These are phyloP conservation scores for Irpex sp. DNA, from an alignment of 1,284 basidiomycete genomes.

Conservation along the genomic window DNA sequence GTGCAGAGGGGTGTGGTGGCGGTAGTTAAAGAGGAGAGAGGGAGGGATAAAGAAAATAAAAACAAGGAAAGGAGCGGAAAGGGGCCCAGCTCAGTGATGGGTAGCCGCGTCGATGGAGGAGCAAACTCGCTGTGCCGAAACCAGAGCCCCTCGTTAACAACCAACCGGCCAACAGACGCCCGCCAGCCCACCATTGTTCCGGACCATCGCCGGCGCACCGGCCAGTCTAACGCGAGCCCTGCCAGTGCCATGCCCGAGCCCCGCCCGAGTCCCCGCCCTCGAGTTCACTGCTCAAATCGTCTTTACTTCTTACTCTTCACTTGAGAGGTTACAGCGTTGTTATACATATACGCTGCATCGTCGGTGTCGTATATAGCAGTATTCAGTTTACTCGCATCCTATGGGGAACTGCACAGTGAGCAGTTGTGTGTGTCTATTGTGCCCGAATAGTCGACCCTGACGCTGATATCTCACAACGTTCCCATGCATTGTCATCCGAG, in stretches of 20 bases:
- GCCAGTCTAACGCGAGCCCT: not conserved
- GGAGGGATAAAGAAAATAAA: constrained; percentile 3
- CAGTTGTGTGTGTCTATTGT: not conserved
- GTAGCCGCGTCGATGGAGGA: constrained; percentile 4
- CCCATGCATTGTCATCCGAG: not conserved
- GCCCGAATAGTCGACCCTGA: not conserved
- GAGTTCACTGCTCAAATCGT: not conserved
- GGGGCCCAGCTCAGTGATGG: constrained; percentile 7
- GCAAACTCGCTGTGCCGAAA: not conserved
- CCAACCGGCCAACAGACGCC: not conserved
- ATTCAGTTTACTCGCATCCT: not conserved
- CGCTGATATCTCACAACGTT: not conserved
- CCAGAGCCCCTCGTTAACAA: not conserved
- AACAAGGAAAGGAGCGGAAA: constrained; percentile 11
- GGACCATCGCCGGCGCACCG: not conserved
- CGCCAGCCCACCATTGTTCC: not conserved
- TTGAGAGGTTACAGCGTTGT: not conserved
- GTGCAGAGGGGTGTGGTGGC: not conserved
- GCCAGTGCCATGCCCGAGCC: not conserved
- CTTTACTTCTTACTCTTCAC: not conserved
- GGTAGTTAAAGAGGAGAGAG: not conserved
- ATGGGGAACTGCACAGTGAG: not conserved
- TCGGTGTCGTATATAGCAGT: not conserved
- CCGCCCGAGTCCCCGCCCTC: not conserved
- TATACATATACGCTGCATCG: not conserved